Evolutionary conservation across 257 asterid species (phyloP).

Genomic region (Mentha longifolia): DNA sequence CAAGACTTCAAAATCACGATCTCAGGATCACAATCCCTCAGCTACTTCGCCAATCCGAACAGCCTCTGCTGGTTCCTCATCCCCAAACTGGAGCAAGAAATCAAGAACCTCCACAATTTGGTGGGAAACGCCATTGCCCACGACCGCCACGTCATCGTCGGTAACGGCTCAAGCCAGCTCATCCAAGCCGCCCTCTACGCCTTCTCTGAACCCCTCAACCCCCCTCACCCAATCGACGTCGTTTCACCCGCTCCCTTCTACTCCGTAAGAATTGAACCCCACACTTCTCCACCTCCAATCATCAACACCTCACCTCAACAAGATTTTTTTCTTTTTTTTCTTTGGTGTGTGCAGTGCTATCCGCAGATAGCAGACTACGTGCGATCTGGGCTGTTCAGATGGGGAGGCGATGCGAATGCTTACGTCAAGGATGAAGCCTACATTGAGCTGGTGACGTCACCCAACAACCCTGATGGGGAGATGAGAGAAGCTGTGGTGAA

Average conservation of each 20-base stretch:
- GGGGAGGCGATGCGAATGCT: slow-evolving; percentile 74
- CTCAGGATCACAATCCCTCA: slow-evolving; percentile 49
- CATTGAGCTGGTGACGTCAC: slow-evolving; percentile 75
- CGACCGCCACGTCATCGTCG: slow-evolving; percentile 54
- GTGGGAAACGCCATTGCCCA: slow-evolving; percentile 69
- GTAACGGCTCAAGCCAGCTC: slow-evolving; percentile 84
- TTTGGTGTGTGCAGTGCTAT: slow-evolving; percentile 58
- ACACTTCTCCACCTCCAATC: background rate
- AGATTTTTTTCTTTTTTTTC: background rate
- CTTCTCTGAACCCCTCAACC: slow-evolving; percentile 37
- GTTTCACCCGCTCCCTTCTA: slow-evolving; percentile 73
- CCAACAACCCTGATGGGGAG: slow-evolving; percentile 72
- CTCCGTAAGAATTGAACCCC: slow-evolving; percentile 43
- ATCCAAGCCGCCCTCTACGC: slow-evolving; percentile 71
- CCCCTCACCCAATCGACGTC: slow-evolving; percentile 49
- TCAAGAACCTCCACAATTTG: slow-evolving; percentile 50
- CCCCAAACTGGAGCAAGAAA: slow-evolving; percentile 63
- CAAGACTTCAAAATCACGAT: slow-evolving; percentile 36
- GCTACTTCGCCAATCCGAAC: slow-evolving; percentile 58
- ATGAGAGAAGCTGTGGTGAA: slow-evolving; percentile 53
- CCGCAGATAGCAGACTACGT: slow-evolving; percentile 49
- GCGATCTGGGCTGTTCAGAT: slow-evolving; percentile 54
- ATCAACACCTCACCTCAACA: no score
- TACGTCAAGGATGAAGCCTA: slow-evolving; percentile 52
- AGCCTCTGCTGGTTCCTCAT: slow-evolving; percentile 70